phyloP scores from a whole-genome alignment of 202 grass and related monocot species.

The Zizania palustris region DNA sequence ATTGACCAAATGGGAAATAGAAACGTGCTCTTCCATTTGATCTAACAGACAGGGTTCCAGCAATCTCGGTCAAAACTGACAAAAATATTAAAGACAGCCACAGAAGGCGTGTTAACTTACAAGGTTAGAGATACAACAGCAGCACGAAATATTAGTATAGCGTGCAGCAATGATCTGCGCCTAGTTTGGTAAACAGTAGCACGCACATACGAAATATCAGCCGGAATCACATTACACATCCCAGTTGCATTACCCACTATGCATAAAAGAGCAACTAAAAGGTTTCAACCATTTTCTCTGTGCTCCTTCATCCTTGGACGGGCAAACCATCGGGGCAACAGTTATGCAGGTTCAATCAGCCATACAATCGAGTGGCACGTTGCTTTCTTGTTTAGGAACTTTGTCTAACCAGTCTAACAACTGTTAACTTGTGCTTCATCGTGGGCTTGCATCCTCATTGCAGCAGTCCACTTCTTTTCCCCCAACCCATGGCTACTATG shows the following conservation, averaged over 20 bases:
- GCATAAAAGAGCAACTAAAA: not conserved
- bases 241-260: not conserved
- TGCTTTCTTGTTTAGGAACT: not conserved
- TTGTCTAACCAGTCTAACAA: not conserved
- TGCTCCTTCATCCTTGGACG: slow-evolving; percentile 7
- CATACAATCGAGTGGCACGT: not conserved
- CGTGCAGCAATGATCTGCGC: not conserved
- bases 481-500: slow-evolving; percentile 75
- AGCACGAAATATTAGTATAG: slow-evolving; percentile 17
- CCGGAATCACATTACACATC: slow-evolving; percentile 32
- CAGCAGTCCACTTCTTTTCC: slow-evolving; percentile 81
- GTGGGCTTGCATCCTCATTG: slow-evolving; percentile 41
- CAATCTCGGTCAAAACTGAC: no score
- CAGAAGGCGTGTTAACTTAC: not conserved
- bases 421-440: not conserved
- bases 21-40: not conserved
- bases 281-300: not conserved
- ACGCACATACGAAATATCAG: not conserved
- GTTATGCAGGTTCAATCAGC: not conserved
- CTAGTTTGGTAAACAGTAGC: not conserved
- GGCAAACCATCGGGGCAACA: not conserved
- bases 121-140: slow-evolving; percentile 9
- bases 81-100: not conserved
- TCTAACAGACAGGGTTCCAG: no score
- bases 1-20: no score